Base-by-base conservation (phyloP, 345 rosid genomes). In the Ricinus communis region DNA sequence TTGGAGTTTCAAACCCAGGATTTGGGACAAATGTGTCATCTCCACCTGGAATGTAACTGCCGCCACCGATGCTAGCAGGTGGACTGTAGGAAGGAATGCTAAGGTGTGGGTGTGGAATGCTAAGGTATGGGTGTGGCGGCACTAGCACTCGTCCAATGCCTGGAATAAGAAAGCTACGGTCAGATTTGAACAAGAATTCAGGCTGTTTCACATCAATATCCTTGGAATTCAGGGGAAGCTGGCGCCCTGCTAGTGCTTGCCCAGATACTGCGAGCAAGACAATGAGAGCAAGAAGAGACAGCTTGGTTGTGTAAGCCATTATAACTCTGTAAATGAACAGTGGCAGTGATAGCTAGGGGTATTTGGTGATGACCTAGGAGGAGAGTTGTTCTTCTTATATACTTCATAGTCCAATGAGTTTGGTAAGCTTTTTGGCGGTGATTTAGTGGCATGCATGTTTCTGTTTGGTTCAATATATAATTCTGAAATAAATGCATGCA, bases 1-100 rank as follows among this genome's bases (percentile, higher is more conserved):
- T 80, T 62, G 90, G 93, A 72, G 70, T 81, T 75, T 88, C 94
- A 47, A 55, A 67, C 15, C 93, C 92, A 0, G 91, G 98, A 73
- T 87, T 90, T 2, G 91, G 94, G 49, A 77, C 76, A 21, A 78
- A 65, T 13, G 89, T 77, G 74, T 91, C 89, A 70, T 88, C 97
- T 0, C 85, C 87, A 59, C 93, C 89, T 7, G 92, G 92, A 72
- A 83, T 46, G 64, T 82, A 55, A 52, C 68, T 25, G 0, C 75
- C 40, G 14, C 53, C 59, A 76, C 81, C 36, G 38, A 22, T 66
- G 75, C 85, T 89, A 6, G 75, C 62, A 68, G 56, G 55, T 41
- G 87, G 85, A 45, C 60, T 43, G 24, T 66, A 73, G 76, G 81
- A 76, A n/a, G 81, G 73, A 65, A 53, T 60, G 65, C 53, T 46